Evolutionary conservation across 768 basidiomycete genomes (phyloP).

Genomic region (Crassisporium funariophilum): DNA sequence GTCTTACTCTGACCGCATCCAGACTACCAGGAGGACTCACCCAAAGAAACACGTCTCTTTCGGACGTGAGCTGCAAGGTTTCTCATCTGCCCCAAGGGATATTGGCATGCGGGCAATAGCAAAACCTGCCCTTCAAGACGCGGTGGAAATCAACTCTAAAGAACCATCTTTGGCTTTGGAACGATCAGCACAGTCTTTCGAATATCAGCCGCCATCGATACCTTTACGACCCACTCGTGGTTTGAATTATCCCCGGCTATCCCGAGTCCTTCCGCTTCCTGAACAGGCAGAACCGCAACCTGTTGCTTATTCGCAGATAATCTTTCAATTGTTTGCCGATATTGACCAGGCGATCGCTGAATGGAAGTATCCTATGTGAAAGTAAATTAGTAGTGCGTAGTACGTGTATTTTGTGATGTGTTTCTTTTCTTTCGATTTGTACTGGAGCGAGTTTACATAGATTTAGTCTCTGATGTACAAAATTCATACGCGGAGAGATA

Average conservation of each 20-base stretch:
- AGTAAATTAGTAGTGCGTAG: neutral
- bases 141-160: neutral
- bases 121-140: neutral
- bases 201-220: neutral
- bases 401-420: neutral
- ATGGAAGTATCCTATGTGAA: slow-evolving; percentile 22
- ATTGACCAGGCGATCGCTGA: slow-evolving; percentile 35
- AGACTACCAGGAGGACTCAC: too few relatives aligned
- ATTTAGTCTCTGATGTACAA: too few relatives aligned
- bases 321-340: slow-evolving; percentile 34
- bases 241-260: neutral
- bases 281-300: neutral
- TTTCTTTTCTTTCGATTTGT: neutral
- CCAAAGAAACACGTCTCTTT: too few relatives aligned
- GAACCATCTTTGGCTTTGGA: too few relatives aligned
- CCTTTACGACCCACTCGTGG: neutral
- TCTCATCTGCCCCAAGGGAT: too few relatives aligned
- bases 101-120: too few relatives aligned
- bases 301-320: slow-evolving; percentile 29
- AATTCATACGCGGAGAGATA: too few relatives aligned
- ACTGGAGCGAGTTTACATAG: neutral
- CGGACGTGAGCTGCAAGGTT: too few relatives aligned
- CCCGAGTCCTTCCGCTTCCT: neutral
- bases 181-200: neutral
- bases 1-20: too few relatives aligned